Percentiles rank a stretch among this genome's conserved stretches.
phyloP scores from a whole-genome alignment of 768 basidiomycete genomes.

The Russula foetens region DNA sequence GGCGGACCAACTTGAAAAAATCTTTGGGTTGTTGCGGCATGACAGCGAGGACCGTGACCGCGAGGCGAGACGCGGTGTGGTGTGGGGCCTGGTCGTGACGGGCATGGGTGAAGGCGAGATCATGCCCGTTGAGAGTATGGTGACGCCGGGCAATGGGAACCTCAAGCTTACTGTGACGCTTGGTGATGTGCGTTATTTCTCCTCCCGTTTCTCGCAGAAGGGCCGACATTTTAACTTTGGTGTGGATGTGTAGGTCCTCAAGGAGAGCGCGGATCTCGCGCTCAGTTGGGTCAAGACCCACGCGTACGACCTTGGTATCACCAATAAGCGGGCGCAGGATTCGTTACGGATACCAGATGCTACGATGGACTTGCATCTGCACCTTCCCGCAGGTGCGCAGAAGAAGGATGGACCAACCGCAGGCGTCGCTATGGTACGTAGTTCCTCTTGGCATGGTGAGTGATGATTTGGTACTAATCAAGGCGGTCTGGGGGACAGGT shows the following conservation, averaged over 20 bases:
- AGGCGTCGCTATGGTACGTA: conserved; percentile 74
- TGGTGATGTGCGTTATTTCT: conserved; percentile 53
- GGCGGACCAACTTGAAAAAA: too few relatives aligned
- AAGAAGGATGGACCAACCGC: conserved; percentile 94
- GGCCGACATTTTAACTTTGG: too few relatives aligned
- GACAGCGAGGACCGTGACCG: conserved; percentile 74
- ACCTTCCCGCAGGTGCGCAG: conserved; percentile 83
- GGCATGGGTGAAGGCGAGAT: conserved; percentile 83
- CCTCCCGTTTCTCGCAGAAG: background rate
- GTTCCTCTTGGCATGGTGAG: background rate
- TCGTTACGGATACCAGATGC: conserved; percentile 62
- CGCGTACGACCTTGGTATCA: conserved; percentile 73
- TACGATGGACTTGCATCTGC: conserved; percentile 75
- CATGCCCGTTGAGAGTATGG: conserved; percentile 76
- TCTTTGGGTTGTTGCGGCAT: conserved; percentile 73
- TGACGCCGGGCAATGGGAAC: conserved; percentile 64
- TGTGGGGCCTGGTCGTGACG: conserved; percentile 83
- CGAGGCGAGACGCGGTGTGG: conserved; percentile 63
- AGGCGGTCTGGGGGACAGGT: conserved; percentile 33
- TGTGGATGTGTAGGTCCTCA: conserved; percentile 56
- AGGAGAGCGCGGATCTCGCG: conserved; percentile 85
- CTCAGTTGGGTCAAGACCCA: conserved; percentile 89
- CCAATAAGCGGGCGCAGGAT: conserved; percentile 58
- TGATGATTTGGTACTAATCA: background rate
- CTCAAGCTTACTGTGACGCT: conserved; percentile 77